These are phyloP conservation scores for Leccinum incarnatum DNA, from an alignment of 768 basidiomycete genomes.

Conservation along the genomic window DNA sequence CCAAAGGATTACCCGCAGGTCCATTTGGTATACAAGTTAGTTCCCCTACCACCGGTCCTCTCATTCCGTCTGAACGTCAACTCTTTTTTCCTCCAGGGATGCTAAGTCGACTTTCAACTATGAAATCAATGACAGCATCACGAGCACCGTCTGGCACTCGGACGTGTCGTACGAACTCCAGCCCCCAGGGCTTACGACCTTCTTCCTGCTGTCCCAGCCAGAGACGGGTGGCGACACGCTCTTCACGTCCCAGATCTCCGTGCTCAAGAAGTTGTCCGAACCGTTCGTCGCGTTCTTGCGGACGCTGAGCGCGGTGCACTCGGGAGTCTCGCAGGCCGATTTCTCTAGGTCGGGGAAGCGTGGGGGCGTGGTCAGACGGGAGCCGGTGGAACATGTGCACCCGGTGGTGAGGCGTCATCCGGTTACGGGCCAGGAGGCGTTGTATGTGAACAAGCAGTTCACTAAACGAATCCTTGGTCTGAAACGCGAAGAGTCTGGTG, in stretches of 20 bases:
- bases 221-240: conserved; percentile 68
- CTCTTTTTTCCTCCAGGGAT: conserved; percentile 45
- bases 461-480: conserved; percentile 77
- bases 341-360: conserved; percentile 68
- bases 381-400: conserved; percentile 80
- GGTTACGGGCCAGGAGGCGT: conserved; percentile 82
- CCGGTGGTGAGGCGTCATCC: conserved; percentile 78
- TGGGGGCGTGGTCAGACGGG: conserved; percentile 73
- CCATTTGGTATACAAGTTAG: conserved; percentile 74
- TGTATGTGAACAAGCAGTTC: conserved; percentile 87
- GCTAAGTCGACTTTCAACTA: conserved; percentile 70
- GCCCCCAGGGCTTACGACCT: conserved; percentile 81
- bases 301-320: conserved; percentile 78
- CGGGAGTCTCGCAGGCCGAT: conserved; percentile 77
- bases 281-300: conserved; percentile 38
- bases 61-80: neutral
- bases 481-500: conserved; percentile 80
- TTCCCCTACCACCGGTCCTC: neutral
- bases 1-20: conserved; percentile 71
- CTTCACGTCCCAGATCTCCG: conserved; percentile 67
- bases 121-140: conserved; percentile 56
- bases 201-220: conserved; percentile 73
- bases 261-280: conserved; percentile 70
- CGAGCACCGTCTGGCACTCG: conserved; percentile 72
- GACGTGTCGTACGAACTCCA: conserved; percentile 82